A percentile compares a stretch with the other conserved stretches of the same genome.
phyloP scores from a whole-genome alignment of 75 land plant genomes.

The Selaginella moellendorffii region DNA sequence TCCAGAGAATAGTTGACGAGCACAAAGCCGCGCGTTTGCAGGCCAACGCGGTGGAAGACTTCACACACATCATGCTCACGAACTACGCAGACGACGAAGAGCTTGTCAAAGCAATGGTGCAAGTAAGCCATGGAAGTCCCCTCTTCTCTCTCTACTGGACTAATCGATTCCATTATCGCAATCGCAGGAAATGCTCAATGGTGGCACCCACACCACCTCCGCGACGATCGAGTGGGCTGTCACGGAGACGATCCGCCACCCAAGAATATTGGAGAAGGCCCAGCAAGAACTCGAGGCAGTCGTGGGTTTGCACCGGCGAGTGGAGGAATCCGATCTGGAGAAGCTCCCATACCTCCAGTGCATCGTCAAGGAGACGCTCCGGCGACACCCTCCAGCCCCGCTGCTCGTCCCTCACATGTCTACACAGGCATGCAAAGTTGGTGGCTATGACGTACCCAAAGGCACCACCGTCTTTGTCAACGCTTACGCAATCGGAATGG shows the following conservation, averaged over 20 bases:
- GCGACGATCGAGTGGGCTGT: slow-evolving; percentile 30
- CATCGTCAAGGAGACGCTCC: slow-evolving; percentile 21
- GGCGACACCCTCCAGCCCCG: slow-evolving; percentile 23
- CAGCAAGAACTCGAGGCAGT: slow-evolving; percentile 17
- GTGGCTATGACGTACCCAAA: slow-evolving; percentile 20
- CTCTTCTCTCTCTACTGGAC: background rate
- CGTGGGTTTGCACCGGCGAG: slow-evolving; percentile 13
- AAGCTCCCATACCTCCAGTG: slow-evolving; percentile 19
- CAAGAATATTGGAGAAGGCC: slow-evolving; percentile 18
- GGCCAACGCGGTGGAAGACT: background rate
- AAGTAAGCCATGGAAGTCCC: background rate
- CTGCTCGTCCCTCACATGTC: slow-evolving; percentile 26
- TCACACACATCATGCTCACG: background rate
- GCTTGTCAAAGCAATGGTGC: no score
- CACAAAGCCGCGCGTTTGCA: no score
- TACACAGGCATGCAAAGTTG: slow-evolving; percentile 19
- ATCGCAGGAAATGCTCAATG: slow-evolving; percentile 20
- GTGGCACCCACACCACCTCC: slow-evolving; percentile 25
- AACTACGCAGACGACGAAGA: no score
- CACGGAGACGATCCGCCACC: slow-evolving; percentile 24
- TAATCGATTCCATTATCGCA: background rate
- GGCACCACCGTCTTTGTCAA: slow-evolving; percentile 32
- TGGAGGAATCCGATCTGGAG: slow-evolving; percentile 22
- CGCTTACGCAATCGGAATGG: slow-evolving; percentile 15
- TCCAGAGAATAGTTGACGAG: background rate